phyloP scores from a whole-genome alignment of 441 rosid species.

The Brassica hybrid region DNA sequence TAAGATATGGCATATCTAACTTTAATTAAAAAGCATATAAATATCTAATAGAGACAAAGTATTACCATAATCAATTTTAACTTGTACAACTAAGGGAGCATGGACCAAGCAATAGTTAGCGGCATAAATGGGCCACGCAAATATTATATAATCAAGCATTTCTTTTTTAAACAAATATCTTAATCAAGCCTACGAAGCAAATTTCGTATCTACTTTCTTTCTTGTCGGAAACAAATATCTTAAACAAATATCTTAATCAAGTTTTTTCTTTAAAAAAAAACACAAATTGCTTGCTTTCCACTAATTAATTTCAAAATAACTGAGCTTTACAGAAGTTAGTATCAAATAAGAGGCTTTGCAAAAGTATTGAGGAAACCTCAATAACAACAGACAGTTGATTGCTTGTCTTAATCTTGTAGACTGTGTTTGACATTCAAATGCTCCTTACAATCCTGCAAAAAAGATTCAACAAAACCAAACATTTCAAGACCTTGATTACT shows the following conservation, averaged over 20 bases:
- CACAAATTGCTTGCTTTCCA: neutral
- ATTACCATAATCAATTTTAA: neutral
- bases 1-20: neutral
- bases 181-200: conserved; percentile 12
- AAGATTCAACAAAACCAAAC: conserved; percentile 14
- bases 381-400: neutral
- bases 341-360: conserved; percentile 15
- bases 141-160: too few species aligned
- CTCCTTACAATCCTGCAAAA: conserved; percentile 44
- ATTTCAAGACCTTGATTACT: neutral
- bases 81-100: neutral
- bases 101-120: neutral
- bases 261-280: neutral
- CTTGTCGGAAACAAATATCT: conserved; percentile 13
- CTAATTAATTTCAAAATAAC: conserved; percentile 6
- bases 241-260: neutral
- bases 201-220: neutral
- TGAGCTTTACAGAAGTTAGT: conserved; percentile 37
- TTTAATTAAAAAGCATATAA: neutral
- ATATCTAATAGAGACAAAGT: neutral
- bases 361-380: conserved; percentile 15
- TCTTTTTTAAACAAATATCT: too few species aligned
- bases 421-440: conserved; percentile 26
- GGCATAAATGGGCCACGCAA: conserved; percentile 10
- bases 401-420: conserved; percentile 8